Base-by-base conservation (phyloP, 305 asterid genomes). In the Solanum hybrid region DNA sequence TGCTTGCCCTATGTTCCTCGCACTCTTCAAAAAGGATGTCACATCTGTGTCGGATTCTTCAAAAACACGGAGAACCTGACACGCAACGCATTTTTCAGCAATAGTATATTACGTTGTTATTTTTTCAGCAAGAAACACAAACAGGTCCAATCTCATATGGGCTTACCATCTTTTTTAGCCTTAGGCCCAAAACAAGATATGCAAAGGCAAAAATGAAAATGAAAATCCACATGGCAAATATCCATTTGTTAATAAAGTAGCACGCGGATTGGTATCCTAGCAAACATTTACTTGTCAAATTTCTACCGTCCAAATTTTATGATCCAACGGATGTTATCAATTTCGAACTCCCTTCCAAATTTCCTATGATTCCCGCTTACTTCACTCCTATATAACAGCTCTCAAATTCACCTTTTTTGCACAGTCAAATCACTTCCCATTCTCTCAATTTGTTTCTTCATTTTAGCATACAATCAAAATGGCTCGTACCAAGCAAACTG, bases 401-500 rank as follows among this genome's bases (percentile, higher is more conserved):
- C n/a, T 14, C 22, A 29, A 73, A 73, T 13, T 73, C n/a, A 3
- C 36, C 10, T 29, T 27, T 10, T 69, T 2, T 4, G 75, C 36
- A 24, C 8, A 72, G 1, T 6, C 35, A 13, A 72, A 27, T 1
- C 22, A 12, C 0, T 27, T 72, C 36, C 12, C 5, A 12, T 1
- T 72, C 35, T 27, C 1, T 34, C 37, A 14, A 6, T 29, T 26
- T 24, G 32, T 26, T 24, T 72, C 20, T 10, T 17, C 40, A 38
- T 9, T 11, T 36, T 36, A 5, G 31, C 22, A n/a, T 12, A 6
- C 11, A 36, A 6, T 22, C 16, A 1, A 38, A 31, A 89, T 87
- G 91, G 91, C 89, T 12, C 87, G 91, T 12, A 89, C 89, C 22
- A 87, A 89, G 89, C 91, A 89, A 75, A 89, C 91, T 1, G 89